phyloP scores from a whole-genome alignment of 2,329 filamentous ascomycete species.

The Mycosphaerella arachidis region DNA sequence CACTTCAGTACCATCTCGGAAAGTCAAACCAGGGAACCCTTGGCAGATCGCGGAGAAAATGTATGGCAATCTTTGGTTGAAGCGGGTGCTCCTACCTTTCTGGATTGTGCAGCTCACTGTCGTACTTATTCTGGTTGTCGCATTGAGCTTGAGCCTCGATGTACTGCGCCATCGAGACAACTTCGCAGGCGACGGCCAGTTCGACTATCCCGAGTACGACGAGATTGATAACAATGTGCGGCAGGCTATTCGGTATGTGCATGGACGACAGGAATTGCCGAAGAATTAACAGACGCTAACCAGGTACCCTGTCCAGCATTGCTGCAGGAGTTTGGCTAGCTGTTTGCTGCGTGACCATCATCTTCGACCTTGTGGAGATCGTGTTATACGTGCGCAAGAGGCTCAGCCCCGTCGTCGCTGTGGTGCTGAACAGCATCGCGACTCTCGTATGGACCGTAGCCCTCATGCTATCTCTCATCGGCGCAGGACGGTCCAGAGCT shows the following conservation, averaged over 20 bases:
- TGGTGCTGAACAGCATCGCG: constrained; percentile 26
- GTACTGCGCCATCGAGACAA: constrained; percentile 6
- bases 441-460: constrained; percentile 23
- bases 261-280: constrained; percentile 13
- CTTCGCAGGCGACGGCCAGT: background rate
- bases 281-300: constrained; percentile 13
- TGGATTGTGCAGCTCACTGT: constrained; percentile 24
- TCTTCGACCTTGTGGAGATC: constrained; percentile 28
- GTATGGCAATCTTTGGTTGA: constrained; percentile 25
- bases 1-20: background rate
- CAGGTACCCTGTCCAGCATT: constrained; percentile 19
- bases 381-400: constrained; percentile 21
- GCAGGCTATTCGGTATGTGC: constrained; percentile 13
- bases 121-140: constrained; percentile 15
- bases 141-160: background rate
- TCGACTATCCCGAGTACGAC: background rate
- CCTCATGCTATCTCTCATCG: constrained; percentile 21
- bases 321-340: constrained; percentile 19
- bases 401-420: constrained; percentile 22
- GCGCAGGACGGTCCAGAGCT: constrained; percentile 1
- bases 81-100: constrained; percentile 28
- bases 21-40: background rate
- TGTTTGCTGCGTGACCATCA: constrained; percentile 22
- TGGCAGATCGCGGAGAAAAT: constrained; percentile 9
- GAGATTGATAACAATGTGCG: constrained; percentile 1